Evolutionary conservation across 73 alveolate species (phyloP).

Genomic region (Durusdinium trenchii): DNA sequence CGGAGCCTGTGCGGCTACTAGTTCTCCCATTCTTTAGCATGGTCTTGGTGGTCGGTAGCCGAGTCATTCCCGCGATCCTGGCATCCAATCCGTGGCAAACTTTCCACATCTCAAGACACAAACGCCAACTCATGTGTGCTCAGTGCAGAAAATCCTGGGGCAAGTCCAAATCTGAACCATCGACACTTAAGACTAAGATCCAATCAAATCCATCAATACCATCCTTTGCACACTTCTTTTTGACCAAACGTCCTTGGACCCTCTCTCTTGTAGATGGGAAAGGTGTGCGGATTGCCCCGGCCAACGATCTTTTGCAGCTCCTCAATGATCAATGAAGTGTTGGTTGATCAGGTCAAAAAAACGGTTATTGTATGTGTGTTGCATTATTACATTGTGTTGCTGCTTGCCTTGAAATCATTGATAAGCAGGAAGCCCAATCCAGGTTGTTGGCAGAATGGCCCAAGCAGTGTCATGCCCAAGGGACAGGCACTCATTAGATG

Average conservation of each 20-base stretch:
- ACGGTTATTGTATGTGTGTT: no score
- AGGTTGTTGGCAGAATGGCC: no score
- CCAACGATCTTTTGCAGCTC: constrained; percentile 88
- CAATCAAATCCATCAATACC: not conserved
- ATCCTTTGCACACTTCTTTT: not conserved
- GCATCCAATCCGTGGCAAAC: not conserved
- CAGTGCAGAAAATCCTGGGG: no score
- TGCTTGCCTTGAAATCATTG: no score
- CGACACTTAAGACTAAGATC: no score
- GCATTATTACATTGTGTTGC: no score
- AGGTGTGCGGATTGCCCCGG: constrained; percentile 87
- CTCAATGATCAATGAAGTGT: no score
- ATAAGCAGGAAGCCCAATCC: no score
- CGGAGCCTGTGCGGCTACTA: constrained; percentile 57
- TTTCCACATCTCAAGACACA: not conserved
- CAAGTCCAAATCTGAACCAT: no score
- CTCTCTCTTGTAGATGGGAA: constrained; percentile 76
- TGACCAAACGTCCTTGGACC: constrained; percentile 48
- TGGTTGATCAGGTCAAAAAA: no score
- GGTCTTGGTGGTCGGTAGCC: constrained; percentile 37
- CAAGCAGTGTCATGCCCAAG: no score
- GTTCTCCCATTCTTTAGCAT: constrained; percentile 58
- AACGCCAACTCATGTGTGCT: no score
- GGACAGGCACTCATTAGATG: not conserved
- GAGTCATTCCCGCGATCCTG: constrained; percentile 86